phyloP scores from a whole-genome alignment of 441 rosid genomes.

The Croton laevigatus region DNA sequence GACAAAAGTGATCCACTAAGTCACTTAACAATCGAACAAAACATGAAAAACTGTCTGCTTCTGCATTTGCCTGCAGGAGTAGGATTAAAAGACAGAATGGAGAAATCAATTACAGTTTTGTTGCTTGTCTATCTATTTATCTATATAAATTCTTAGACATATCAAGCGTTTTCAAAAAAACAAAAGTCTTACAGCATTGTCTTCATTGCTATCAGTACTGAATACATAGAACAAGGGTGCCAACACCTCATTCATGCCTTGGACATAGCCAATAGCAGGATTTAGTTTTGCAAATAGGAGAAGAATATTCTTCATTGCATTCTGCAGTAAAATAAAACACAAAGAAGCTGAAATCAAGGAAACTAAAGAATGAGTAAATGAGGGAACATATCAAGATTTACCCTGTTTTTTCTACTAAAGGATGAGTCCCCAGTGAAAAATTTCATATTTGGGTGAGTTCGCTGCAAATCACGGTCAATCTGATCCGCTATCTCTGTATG shows the following conservation, averaged over 20 bases:
- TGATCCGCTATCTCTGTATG: slow-evolving; percentile 63
- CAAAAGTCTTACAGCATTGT: slow-evolving; percentile 46
- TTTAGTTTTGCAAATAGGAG: slow-evolving; percentile 65
- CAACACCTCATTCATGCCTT: slow-evolving; percentile 83
- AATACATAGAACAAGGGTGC: slow-evolving; percentile 63
- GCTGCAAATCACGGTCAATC: slow-evolving; percentile 65
- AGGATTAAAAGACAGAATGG: not conserved
- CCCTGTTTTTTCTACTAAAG: slow-evolving; percentile 53
- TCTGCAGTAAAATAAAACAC: slow-evolving; percentile 30
- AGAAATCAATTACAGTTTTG: not conserved
- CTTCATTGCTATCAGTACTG: slow-evolving; percentile 47
- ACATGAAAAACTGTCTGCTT: slow-evolving; percentile 68
- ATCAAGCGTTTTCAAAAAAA: not conserved
- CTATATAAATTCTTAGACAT: not conserved
- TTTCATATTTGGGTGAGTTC: slow-evolving; percentile 66
- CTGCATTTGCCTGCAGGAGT: slow-evolving; percentile 51
- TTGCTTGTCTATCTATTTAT: not conserved
- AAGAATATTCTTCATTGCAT: slow-evolving; percentile 67
- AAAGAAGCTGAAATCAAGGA: not conserved
- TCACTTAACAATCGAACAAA: slow-evolving; percentile 61
- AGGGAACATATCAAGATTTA: slow-evolving; percentile 13
- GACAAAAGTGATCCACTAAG: slow-evolving; percentile 69
- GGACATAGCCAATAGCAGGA: slow-evolving; percentile 71
- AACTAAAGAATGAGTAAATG: not conserved
- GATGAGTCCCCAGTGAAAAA: slow-evolving; percentile 65